phyloP scores from a whole-genome alignment of 352 stramenopile genomes.

The Phytophthora macrochlamydospora region DNA sequence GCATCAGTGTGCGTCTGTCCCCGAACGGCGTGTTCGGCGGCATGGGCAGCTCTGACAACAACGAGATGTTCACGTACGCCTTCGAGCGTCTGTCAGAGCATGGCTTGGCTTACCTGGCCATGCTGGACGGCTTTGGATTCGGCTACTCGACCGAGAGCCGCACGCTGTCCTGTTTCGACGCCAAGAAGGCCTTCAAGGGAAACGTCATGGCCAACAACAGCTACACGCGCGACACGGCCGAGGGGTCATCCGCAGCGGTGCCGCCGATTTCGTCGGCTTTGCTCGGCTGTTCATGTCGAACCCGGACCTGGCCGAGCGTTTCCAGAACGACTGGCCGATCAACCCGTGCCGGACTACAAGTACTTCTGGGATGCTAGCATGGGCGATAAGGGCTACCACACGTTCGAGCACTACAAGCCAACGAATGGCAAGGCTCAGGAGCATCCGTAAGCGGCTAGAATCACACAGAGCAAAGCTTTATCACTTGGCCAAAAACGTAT shows the following conservation, averaged over 20 bases:
- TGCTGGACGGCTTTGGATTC: constrained; percentile 24
- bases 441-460: not conserved
- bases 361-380: constrained; percentile 16
- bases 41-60: constrained; percentile 26
- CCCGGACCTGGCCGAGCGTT: constrained; percentile 36
- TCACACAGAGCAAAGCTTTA: not conserved
- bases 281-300: constrained; percentile 38
- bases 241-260: constrained; percentile 25
- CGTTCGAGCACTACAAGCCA: constrained; percentile 1
- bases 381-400: constrained; percentile 14
- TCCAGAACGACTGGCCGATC: constrained; percentile 23
- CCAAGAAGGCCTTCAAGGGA: constrained; percentile 25
- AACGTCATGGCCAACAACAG: constrained; percentile 22
- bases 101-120: constrained; percentile 16
- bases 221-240: constrained; percentile 24
- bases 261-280: constrained; percentile 35
- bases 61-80: constrained; percentile 35
- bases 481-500: too few species aligned
- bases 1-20: constrained; percentile 25
- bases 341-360: constrained; percentile 5
- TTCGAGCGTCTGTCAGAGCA: constrained; percentile 12
- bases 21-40: constrained; percentile 27
- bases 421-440: not conserved
- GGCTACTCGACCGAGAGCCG: constrained; percentile 11
- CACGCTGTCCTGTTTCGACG: constrained; percentile 13